A percentile compares a stretch with the other conserved stretches of the same genome.
These are phyloP conservation scores for Cyberlindnera bimundalis DNA, from an alignment of 805 yeast species.

Conservation along the genomic window DNA sequence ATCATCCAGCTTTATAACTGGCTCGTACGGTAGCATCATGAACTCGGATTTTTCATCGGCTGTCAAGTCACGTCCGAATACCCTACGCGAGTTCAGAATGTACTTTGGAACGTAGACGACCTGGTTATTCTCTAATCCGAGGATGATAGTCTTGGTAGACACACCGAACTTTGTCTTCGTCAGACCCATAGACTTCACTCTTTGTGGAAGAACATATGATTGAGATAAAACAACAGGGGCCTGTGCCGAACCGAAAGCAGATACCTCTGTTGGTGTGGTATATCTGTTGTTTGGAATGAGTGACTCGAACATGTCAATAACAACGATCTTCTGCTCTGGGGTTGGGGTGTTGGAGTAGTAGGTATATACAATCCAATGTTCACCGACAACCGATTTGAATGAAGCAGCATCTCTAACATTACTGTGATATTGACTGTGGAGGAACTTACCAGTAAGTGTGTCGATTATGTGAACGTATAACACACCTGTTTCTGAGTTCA, in stretches of 20 bases:
- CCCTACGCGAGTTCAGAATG: constrained; percentile 65
- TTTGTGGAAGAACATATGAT: constrained; percentile 61
- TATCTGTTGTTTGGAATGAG: constrained; percentile 45
- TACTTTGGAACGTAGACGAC: constrained; percentile 68
- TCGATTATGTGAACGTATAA: constrained; percentile 59
- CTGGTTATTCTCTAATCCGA: constrained; percentile 57
- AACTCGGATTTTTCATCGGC: constrained; percentile 55
- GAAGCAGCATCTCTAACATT: constrained; percentile 39
- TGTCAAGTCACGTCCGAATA: constrained; percentile 50
- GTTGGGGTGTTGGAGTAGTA: constrained; percentile 49
- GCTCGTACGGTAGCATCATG: constrained; percentile 60
- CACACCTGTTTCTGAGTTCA: constrained; percentile 26
- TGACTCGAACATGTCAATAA: constrained; percentile 78
- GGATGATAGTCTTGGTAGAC: constrained; percentile 60
- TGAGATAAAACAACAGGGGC: constrained; percentile 50
- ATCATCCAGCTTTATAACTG: constrained; percentile 52
- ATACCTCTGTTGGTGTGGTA: constrained; percentile 23
- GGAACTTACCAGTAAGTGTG: constrained; percentile 61
- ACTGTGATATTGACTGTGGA: constrained; percentile 42
- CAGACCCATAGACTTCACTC: constrained; percentile 48
- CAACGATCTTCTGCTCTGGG: constrained; percentile 56
- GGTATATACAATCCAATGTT: constrained; percentile 77
- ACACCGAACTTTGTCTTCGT: constrained; percentile 64
- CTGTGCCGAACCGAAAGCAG: constrained; percentile 33
- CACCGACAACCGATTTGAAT: constrained; percentile 62